Conservation (phyloP, 305 asterid species). For the Withania somnifera region DNA sequence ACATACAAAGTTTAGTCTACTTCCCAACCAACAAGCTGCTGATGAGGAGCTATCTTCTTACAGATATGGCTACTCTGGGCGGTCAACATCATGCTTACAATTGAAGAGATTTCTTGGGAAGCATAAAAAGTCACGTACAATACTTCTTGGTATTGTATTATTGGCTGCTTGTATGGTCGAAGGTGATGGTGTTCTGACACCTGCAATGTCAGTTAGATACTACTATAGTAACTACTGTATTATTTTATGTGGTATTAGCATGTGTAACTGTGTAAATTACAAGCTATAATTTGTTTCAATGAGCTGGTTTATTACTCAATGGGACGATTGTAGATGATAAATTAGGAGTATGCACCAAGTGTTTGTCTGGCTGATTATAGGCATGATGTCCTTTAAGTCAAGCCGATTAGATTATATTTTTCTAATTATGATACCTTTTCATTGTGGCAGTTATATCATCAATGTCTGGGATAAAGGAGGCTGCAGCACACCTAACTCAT, state of each 20-base stretch:
- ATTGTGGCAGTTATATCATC: slow-evolving; percentile 8
- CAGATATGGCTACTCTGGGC: slow-evolving; percentile 57
- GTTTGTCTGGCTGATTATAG: not conserved
- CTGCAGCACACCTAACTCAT: slow-evolving; percentile 6
- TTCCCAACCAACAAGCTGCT: slow-evolving; percentile 97
- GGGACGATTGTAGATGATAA: not conserved
- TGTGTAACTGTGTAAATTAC: not conserved
- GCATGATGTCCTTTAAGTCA: not conserved
- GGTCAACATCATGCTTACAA: slow-evolving; percentile 40
- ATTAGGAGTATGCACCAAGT: not conserved
- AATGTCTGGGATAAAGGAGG: slow-evolving; percentile 4
- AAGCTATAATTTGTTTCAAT: not conserved
- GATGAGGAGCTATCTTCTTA: slow-evolving; percentile 90
- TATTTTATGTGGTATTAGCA: not conserved
- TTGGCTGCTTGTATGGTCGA: slow-evolving; percentile 93
- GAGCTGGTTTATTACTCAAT: not conserved
- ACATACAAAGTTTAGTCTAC: slow-evolving; percentile 89
- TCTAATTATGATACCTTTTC: slow-evolving; percentile 2
- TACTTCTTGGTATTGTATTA: slow-evolving; percentile 72
- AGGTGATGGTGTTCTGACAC: slow-evolving; percentile 92
- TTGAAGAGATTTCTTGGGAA: slow-evolving; percentile 74
- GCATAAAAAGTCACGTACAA: slow-evolving; percentile 59
- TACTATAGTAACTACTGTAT: not conserved
- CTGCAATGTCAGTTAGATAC: slow-evolving; percentile 83
- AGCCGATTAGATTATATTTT: not conserved